A percentile compares a stretch with the other conserved stretches of the same genome.
These are phyloP conservation scores for Trichoderma hamatum DNA, from an alignment of 2,329 filamentous ascomycete species.

Conservation along the genomic window DNA sequence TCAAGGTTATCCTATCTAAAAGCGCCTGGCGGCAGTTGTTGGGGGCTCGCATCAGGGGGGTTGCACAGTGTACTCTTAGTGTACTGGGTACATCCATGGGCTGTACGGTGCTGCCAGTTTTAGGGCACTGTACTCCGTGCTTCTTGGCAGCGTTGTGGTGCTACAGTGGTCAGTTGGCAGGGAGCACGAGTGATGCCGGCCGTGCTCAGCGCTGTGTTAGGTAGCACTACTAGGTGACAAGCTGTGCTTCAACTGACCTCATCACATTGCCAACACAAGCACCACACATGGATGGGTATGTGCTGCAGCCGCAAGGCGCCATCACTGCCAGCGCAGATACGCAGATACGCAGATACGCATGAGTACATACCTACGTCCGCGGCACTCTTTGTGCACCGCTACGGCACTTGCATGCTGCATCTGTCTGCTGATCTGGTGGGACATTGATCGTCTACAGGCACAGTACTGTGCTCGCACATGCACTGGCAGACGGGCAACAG, in stretches of 20 bases:
- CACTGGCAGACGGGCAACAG: background rate
- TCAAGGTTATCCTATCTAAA: background rate
- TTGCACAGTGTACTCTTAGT: background rate
- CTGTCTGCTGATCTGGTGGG: background rate
- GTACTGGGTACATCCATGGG: background rate
- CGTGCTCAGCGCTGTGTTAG: background rate
- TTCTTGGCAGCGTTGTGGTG: background rate
- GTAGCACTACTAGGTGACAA: too few relatives aligned
- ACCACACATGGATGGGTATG: background rate
- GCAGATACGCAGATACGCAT: too few relatives aligned
- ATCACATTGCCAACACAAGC: background rate
- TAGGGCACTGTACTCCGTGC: too few relatives aligned
- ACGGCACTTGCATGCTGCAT: background rate
- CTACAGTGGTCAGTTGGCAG: background rate
- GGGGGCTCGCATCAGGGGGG: background rate
- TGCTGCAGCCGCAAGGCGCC: background rate
- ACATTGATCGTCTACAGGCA: background rate
- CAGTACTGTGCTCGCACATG: background rate
- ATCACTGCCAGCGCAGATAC: background rate
- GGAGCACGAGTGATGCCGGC: background rate
- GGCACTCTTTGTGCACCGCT: background rate
- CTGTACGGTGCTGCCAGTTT: background rate
- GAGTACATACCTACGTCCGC: too few relatives aligned
- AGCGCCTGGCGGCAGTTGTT: background rate
- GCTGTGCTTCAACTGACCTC: background rate